Base-by-base conservation (phyloP, 2,329 filamentous ascomycete genomes). In the Colletotrichum gigasporum region DNA sequence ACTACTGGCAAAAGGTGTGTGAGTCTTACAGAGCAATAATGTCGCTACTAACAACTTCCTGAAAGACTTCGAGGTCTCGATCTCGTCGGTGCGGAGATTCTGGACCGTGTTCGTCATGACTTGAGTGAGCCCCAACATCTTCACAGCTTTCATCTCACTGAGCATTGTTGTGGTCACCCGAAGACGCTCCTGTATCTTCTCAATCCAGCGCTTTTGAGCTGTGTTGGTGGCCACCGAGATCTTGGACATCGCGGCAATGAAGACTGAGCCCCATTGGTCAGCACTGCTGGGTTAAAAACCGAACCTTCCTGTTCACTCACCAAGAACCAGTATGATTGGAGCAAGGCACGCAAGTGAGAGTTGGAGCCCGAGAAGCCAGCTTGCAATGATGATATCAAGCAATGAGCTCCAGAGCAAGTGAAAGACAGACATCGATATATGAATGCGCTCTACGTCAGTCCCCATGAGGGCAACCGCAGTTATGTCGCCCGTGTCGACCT, bases 141-240 rank as follows among this genome's bases (percentile, higher is more conserved):
- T 83, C 20, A 83, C 73, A 24, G 78, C 75, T 64, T 81, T 81
- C 73, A 83, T 81, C 3, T 79, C 76, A n/a, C 73, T 73, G 0
- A 83, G 74, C 71, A 81, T 75, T 3, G 71, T 72, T 1, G 75
- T 71, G 0, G 81, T 83, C 4, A 78, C 72, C 5, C 75, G 73
- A 4, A 83, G 75, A 5, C 81, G 78, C 37, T 76, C 72, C 68
- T 83, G 76, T 11, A 83, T 79, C 24, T 72, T 76, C 48, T 79
- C 76, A 32, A 80, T 77, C 81, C 80, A 83, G 1, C 71, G 67
- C 69, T 65, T 74, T 66, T 71, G 74, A 30, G 68, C 75, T 11
- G 34, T 44, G 9, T 44, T 48, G 28, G 66, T 24, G 58, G 70
- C 48, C n/a, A 62, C 28, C 2, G 62, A 65, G 1, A 73, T 22